Evolutionary conservation across 306 rosid species (phyloP).

Genomic region (Gillenia trifoliata): DNA sequence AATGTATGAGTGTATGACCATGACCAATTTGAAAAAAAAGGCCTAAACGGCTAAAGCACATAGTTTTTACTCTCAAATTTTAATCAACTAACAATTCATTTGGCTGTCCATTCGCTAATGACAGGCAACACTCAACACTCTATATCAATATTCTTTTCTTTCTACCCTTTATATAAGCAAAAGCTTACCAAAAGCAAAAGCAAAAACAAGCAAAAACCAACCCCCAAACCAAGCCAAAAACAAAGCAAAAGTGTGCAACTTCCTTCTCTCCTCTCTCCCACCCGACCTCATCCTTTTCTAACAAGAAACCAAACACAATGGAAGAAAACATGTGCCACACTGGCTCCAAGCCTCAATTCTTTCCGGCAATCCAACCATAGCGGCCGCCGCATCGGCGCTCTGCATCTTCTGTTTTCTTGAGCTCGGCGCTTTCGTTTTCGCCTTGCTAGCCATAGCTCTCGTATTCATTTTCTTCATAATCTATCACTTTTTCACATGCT

Average conservation of each 20-base stretch:
- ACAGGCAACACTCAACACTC: conserved; percentile 35
- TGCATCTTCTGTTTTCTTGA: conserved; percentile 40
- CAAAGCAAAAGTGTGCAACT: background rate
- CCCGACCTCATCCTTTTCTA: background rate
- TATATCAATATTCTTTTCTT: background rate
- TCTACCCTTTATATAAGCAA: background rate
- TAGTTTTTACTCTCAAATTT: conserved; percentile 21
- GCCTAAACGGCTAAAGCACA: conserved; percentile 21
- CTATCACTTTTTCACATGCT: conserved; percentile 51
- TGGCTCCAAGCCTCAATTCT: conserved; percentile 40
- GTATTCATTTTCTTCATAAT: conserved; percentile 39
- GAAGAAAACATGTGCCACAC: conserved; percentile 44
- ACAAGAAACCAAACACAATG: conserved; percentile 25
- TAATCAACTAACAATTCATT: conserved; percentile 11
- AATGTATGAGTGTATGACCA: background rate
- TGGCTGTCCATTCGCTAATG: conserved; percentile 39
- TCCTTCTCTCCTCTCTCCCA: background rate
- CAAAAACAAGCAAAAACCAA: background rate
- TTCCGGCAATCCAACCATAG: background rate
- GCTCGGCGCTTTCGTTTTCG: conserved; percentile 44
- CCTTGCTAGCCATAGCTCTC: conserved; percentile 36
- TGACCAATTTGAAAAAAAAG: background rate
- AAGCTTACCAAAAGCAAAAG: background rate
- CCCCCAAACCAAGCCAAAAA: background rate
- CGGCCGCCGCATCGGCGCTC: conserved; percentile 34